Conservation (phyloP, 805 yeast genomes). For the Candida pseudoglaebosa region DNA sequence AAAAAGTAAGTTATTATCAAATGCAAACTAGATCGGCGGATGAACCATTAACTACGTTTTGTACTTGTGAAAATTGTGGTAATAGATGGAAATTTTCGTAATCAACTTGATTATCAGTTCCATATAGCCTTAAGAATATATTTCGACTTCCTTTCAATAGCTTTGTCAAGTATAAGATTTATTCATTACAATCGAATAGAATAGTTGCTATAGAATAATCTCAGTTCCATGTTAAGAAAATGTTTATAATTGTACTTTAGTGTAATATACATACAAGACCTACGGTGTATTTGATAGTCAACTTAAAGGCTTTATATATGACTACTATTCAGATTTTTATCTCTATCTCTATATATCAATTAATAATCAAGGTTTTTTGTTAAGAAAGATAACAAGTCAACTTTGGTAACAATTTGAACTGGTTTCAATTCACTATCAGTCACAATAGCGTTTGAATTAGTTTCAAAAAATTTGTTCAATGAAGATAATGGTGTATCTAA, state of each 20-base stretch:
- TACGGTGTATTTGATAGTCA: background rate
- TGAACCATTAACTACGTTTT: conserved; percentile 97
- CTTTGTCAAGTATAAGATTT: too few species aligned
- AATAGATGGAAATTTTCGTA: conserved; percentile 96
- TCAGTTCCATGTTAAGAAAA: background rate
- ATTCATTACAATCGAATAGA: too few species aligned
- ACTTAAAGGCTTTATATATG: background rate
- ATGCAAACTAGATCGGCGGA: conserved; percentile 98
- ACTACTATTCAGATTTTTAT: background rate
- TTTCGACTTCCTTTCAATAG: too few species aligned
- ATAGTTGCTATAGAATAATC: too few species aligned
- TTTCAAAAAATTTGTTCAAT: conserved; percentile 76
- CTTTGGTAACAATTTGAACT: conserved; percentile 82
- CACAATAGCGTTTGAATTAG: conserved; percentile 77
- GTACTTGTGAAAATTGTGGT: conserved; percentile 97
- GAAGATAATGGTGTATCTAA: conserved; percentile 61
- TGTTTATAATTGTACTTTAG: conserved; percentile 1
- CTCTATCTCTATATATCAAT: conserved; percentile 4
- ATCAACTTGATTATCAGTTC: background rate
- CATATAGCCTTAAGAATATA: too few species aligned
- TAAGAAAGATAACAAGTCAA: conserved; percentile 64
- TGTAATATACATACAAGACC: background rate
- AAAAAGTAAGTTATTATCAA: conserved; percentile 95
- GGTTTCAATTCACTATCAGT: conserved; percentile 71
- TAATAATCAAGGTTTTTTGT: conserved; percentile 29